Evolutionary conservation across 2,329 filamentous ascomycete species (phyloP).

Genomic region (Ustulina deusta): DNA sequence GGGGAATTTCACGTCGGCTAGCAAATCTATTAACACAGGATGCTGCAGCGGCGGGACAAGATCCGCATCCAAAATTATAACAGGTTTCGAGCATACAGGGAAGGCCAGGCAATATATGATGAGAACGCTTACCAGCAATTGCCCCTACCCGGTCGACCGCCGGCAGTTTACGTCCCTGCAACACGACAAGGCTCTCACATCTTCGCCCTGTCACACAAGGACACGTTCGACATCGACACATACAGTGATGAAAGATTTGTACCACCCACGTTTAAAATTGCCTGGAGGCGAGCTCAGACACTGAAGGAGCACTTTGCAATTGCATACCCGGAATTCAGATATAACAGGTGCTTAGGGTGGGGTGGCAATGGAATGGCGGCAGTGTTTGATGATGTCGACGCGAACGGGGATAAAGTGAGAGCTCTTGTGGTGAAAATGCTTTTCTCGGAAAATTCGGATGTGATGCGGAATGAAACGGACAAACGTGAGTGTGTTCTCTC

Average conservation of each 20-base stretch:
- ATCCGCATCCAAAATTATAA: neutral
- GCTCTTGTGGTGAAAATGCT: constrained; percentile 32
- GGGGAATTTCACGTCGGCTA: neutral
- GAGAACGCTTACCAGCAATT: neutral
- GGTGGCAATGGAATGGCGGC: constrained; percentile 36
- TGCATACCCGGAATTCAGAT: neutral
- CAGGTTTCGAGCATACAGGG: neutral
- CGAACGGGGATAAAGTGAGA: neutral
- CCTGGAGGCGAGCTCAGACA: neutral
- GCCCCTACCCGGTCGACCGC: neutral
- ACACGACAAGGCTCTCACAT: neutral
- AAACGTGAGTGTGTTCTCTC: constrained; percentile 10
- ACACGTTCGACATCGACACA: neutral
- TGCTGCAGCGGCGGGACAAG: neutral
- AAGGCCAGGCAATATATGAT: neutral
- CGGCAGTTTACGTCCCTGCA: neutral
- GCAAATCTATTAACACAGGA: neutral
- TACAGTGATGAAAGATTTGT: neutral
- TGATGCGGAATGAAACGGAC: neutral
- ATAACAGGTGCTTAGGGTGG: constrained; percentile 33
- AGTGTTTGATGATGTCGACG: constrained; percentile 14
- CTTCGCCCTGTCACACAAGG: neutral
- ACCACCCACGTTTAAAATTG: neutral
- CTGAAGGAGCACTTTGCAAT: constrained; percentile 18
- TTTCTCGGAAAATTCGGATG: neutral